Conservation (phyloP, 371 early-diverging fungal genomes). For the Circinella umbellata region DNA sequence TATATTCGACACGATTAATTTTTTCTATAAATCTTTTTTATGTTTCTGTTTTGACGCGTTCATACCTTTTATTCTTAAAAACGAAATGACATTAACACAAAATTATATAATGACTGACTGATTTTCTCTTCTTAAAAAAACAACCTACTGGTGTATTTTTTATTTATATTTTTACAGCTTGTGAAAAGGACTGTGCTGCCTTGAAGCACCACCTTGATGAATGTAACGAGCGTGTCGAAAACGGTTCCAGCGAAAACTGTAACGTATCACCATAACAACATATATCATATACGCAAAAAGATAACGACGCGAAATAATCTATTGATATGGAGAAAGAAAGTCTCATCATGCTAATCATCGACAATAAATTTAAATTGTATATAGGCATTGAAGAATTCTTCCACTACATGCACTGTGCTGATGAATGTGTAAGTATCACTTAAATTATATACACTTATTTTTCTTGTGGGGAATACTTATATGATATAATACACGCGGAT, state of each 20-base stretch:
- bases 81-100: neutral
- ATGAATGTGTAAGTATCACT: constrained; percentile 56
- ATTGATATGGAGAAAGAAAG: neutral
- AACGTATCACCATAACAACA: constrained; percentile 18
- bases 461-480: neutral
- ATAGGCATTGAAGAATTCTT: constrained; percentile 65
- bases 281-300: too few relatives aligned
- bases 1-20: neutral
- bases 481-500: neutral
- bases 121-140: too few relatives aligned
- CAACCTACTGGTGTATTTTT: too few relatives aligned
- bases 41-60: too few relatives aligned
- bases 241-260: constrained; percentile 60
- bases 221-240: constrained; percentile 62
- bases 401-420: constrained; percentile 64
- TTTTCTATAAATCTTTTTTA: neutral
- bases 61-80: too few relatives aligned
- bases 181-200: constrained; percentile 48
- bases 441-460: too few relatives aligned
- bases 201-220: constrained; percentile 61
- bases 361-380: neutral
- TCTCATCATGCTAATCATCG: too few relatives aligned
- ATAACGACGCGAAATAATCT: neutral
- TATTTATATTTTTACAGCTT: constrained; percentile 28
- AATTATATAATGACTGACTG: too few relatives aligned